phyloP scores from a whole-genome alignment of 306 rosid genomes.

The Corylus americana region DNA sequence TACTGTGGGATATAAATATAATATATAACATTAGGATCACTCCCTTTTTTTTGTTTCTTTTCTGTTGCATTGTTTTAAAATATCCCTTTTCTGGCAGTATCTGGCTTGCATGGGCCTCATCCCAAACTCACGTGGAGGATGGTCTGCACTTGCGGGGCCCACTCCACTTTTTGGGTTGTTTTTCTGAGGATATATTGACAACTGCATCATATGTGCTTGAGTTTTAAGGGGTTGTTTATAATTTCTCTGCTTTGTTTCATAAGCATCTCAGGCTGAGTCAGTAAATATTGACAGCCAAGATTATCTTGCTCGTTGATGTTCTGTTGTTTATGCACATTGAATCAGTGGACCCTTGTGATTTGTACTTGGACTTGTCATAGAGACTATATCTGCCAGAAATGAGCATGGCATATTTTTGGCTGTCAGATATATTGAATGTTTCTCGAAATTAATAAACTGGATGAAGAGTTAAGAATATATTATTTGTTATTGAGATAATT shows the following conservation, averaged over 20 bases:
- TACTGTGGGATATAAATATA: no score
- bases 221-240: background rate
- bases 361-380: background rate
- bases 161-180: background rate
- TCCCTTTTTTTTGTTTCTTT: slow-evolving; percentile 7
- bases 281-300: background rate
- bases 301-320: background rate
- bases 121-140: slow-evolving; percentile 5
- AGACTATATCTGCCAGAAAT: background rate
- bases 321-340: background rate
- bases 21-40: no score
- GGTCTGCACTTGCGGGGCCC: slow-evolving; percentile 10
- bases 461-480: background rate
- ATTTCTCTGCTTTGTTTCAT: background rate
- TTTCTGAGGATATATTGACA: background rate
- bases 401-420: background rate
- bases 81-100: slow-evolving; percentile 7
- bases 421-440: background rate
- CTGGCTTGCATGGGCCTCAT: background rate
- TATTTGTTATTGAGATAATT: background rate
- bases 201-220: background rate
- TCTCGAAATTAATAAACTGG: background rate
- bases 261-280: background rate
- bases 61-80: slow-evolving; percentile 22
- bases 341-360: background rate